Percentiles rank a stretch among this genome's conserved stretches.
Conservation (phyloP, 2,329 filamentous ascomycete species). For the Penicillium polonicum region DNA sequence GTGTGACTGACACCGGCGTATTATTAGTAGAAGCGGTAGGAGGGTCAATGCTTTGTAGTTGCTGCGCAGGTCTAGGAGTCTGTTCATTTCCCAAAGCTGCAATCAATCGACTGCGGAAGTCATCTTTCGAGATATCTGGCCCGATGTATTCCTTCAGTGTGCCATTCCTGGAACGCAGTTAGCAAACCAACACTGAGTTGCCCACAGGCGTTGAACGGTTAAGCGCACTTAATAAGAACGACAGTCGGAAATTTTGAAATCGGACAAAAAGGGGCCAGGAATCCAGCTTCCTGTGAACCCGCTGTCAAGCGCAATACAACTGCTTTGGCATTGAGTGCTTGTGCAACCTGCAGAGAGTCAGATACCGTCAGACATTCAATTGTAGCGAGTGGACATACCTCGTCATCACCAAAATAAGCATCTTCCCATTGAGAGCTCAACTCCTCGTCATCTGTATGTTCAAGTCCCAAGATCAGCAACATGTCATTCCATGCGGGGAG, state of each 20-base stretch:
- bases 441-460: slow-evolving; percentile 60
- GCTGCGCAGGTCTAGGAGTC: neutral
- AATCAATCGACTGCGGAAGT: slow-evolving; percentile 61
- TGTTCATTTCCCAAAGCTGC: slow-evolving; percentile 40
- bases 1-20: slow-evolving; percentile 14
- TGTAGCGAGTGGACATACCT: slow-evolving; percentile 44
- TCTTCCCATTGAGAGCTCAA: slow-evolving; percentile 72
- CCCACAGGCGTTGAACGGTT: neutral
- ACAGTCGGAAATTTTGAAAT: slow-evolving; percentile 75
- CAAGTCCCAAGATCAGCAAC: slow-evolving; percentile 10
- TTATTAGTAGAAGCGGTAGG: slow-evolving; percentile 6
- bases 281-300: slow-evolving; percentile 76
- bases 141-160: slow-evolving; percentile 74
- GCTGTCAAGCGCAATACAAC: slow-evolving; percentile 69
- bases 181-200: slow-evolving; percentile 3
- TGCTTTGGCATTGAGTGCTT: slow-evolving; percentile 60
- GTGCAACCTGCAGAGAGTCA: slow-evolving; percentile 50
- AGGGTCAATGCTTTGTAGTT: slow-evolving; percentile 3
- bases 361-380: neutral
- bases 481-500: slow-evolving; percentile 17
- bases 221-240: slow-evolving; percentile 69
- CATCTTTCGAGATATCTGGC: slow-evolving; percentile 61
- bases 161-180: slow-evolving; percentile 58
- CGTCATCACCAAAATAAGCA: slow-evolving; percentile 58
- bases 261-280: slow-evolving; percentile 78